Conservation (phyloP, 1,284 basidiomycete species). For the Rhodotorula sp. region DNA sequence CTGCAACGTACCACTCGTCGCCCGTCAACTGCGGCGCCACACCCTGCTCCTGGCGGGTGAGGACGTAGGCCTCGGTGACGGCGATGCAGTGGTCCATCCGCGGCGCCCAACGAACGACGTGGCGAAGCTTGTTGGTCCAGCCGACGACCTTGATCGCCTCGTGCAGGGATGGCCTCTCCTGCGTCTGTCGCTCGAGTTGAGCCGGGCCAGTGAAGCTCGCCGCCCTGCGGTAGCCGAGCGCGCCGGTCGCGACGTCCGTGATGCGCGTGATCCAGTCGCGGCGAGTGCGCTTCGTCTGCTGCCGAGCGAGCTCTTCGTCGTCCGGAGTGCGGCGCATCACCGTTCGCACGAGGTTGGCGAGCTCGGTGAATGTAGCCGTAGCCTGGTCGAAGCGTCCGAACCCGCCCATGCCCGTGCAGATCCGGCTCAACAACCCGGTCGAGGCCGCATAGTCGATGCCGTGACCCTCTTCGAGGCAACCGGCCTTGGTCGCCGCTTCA, state of each 20-base stretch:
- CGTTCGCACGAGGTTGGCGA: slow-evolving; percentile 19
- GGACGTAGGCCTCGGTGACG: slow-evolving; percentile 31
- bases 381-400: slow-evolving; percentile 18
- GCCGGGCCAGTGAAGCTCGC: neutral
- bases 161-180: slow-evolving; percentile 14
- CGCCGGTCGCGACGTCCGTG: slow-evolving; percentile 3
- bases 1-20: slow-evolving; percentile 35
- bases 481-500: slow-evolving; percentile 14
- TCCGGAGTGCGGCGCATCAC: slow-evolving; percentile 10
- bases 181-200: neutral
- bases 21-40: slow-evolving; percentile 8
- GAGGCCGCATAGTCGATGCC: slow-evolving; percentile 21
- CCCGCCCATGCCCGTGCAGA: slow-evolving; percentile 15
- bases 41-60: neutral
- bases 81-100: neutral
- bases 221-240: slow-evolving; percentile 12
- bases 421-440: slow-evolving; percentile 31
- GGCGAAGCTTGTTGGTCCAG: slow-evolving; percentile 18
- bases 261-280: slow-evolving; percentile 14
- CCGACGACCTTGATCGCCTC: slow-evolving; percentile 17
- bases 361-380: slow-evolving; percentile 7
- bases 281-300: neutral
- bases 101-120: slow-evolving; percentile 8
- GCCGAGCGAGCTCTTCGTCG: neutral
- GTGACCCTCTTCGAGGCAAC: slow-evolving; percentile 5